Percentiles rank a stretch among this genome's conserved stretches.
phyloP scores from a whole-genome alignment of 1,139 yeast genomes.

The Blastobotrys elegans region DNA sequence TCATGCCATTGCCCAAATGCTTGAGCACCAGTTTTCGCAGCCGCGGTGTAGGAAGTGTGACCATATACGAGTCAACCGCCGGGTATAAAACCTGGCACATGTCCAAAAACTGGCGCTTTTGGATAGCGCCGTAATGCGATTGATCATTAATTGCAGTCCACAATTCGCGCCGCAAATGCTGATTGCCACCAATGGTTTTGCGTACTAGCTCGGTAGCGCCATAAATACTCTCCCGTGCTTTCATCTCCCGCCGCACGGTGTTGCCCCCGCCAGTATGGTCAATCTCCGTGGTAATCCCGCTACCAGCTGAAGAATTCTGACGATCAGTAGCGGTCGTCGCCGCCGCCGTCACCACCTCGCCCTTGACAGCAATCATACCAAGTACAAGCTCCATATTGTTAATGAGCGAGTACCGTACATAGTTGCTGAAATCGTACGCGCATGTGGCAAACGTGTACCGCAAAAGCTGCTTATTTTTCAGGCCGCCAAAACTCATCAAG shows the following conservation, averaged over 20 bases:
- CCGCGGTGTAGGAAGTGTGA: constrained; percentile 61
- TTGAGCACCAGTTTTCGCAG: constrained; percentile 62
- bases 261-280: constrained; percentile 24
- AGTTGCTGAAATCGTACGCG: constrained; percentile 51
- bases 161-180: constrained; percentile 51
- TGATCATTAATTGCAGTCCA: constrained; percentile 62
- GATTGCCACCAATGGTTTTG: constrained; percentile 49
- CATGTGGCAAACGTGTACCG: constrained; percentile 57
- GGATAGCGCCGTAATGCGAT: constrained; percentile 48
- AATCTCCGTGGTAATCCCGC: constrained; percentile 11
- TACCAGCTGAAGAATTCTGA: constrained; percentile 3
- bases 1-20: constrained; percentile 43
- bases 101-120: constrained; percentile 60
- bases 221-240: constrained; percentile 42
- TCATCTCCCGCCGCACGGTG: constrained; percentile 38
- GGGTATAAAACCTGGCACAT: constrained; percentile 61
- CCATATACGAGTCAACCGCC: constrained; percentile 56
- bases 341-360: constrained; percentile 33
- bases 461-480: constrained; percentile 57
- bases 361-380: constrained; percentile 66
- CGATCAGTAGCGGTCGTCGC: background rate
- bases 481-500: constrained; percentile 67
- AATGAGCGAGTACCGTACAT: constrained; percentile 49
- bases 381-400: constrained; percentile 47
- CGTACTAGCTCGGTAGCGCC: constrained; percentile 68